Percentiles rank a stretch among this genome's conserved stretches.
phyloP scores from a whole-genome alignment of 495 filamentous ascomycete species.

The Penicillium taxi region DNA sequence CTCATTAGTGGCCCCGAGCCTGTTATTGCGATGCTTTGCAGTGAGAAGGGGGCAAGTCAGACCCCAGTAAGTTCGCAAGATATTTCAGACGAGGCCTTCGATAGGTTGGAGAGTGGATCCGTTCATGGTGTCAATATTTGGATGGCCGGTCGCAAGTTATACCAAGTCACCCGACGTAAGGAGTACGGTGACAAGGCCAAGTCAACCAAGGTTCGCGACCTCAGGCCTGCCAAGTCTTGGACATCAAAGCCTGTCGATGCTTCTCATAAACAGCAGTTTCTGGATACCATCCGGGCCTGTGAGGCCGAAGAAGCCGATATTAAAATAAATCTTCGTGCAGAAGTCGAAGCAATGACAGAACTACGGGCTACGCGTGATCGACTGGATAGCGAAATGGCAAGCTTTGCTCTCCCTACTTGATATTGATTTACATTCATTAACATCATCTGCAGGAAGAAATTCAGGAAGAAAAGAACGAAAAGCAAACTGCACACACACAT shows the following conservation, averaged over 20 bases:
- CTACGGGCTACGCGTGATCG: slow-evolving; percentile 16
- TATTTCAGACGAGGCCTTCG: slow-evolving; percentile 55
- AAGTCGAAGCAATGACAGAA: slow-evolving; percentile 33
- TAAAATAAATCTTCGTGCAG: slow-evolving; percentile 21
- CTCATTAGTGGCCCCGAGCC: slow-evolving; percentile 73
- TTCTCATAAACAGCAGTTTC: slow-evolving; percentile 46
- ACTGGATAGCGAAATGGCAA: slow-evolving; percentile 28
- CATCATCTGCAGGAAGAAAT: slow-evolving; percentile 29
- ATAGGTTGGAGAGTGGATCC: slow-evolving; percentile 42
- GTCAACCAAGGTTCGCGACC: slow-evolving; percentile 51
- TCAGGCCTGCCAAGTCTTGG: slow-evolving; percentile 57
- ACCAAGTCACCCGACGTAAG: slow-evolving; percentile 51
- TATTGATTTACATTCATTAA: slow-evolving; percentile 11
- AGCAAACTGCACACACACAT: slow-evolving; percentile 53
- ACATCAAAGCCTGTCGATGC: slow-evolving; percentile 67
- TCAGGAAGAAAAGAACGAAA: slow-evolving; percentile 44
- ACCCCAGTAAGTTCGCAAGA: slow-evolving; percentile 56
- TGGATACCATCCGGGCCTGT: slow-evolving; percentile 34
- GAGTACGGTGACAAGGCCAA: slow-evolving; percentile 67
- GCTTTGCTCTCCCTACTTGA: neutral
- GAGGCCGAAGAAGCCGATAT: slow-evolving; percentile 36
- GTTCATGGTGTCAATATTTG: slow-evolving; percentile 45
- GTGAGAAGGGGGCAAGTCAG: slow-evolving; percentile 54
- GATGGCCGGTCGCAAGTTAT: slow-evolving; percentile 52
- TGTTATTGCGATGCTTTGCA: slow-evolving; percentile 80